These are phyloP conservation scores for Bacidia gigantensis DNA, from an alignment of 495 filamentous ascomycete genomes.

Conservation along the genomic window DNA sequence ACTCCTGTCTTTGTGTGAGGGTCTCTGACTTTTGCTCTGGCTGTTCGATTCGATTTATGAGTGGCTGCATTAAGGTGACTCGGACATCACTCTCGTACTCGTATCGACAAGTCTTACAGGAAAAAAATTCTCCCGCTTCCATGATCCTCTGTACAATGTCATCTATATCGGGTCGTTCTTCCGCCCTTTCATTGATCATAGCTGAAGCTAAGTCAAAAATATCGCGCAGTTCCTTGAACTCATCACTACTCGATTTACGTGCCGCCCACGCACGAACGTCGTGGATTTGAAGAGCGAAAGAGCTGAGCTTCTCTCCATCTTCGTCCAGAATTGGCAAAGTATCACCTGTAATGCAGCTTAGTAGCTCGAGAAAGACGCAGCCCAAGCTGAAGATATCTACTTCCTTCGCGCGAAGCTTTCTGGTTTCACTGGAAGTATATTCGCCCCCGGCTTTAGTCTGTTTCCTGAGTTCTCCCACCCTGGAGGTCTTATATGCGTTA, in stretches of 20 bases:
- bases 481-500: no score
- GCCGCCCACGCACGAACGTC: conserved; percentile 1
- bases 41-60: no score
- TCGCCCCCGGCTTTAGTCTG: no score
- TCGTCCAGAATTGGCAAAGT: neutral
- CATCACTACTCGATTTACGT: neutral
- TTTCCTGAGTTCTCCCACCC: no score
- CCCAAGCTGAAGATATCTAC: conserved; percentile 6
- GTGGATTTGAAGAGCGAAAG: neutral
- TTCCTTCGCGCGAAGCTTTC: no score
- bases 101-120: no score
- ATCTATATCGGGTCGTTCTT: neutral
- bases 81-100: no score
- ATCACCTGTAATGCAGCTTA: neutral
- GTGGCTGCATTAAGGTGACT: no score
- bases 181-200: neutral
- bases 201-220: neutral
- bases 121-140: neutral
- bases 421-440: no score
- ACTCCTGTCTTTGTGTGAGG: no score
- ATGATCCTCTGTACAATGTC: neutral
- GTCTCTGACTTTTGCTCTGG: no score
- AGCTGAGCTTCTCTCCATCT: neutral
- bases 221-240: neutral
- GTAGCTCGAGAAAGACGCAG: conserved; percentile 5